These are phyloP conservation scores for Yamadazyma diddensiae DNA, from an alignment of 1,139 yeast species.

Conservation along the genomic window DNA sequence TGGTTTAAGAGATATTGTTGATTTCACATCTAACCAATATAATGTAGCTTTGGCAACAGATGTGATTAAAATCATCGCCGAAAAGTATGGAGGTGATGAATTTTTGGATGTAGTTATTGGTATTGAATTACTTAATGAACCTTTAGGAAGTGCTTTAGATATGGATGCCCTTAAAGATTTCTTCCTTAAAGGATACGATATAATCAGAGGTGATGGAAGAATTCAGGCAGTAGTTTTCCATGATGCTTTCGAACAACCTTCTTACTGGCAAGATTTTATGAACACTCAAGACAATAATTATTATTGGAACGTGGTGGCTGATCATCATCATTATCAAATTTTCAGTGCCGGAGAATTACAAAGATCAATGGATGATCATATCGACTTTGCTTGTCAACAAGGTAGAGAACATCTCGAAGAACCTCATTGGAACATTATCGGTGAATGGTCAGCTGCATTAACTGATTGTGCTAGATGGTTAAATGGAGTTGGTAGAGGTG, in stretches of 20 bases:
- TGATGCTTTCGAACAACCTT: conserved; percentile 66
- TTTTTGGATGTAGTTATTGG: conserved; percentile 77
- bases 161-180: conserved; percentile 57
- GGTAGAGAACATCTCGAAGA: conserved; percentile 54
- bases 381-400: conserved; percentile 59
- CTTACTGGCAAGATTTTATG: conserved; percentile 61
- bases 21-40: conserved; percentile 50
- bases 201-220: conserved; percentile 47
- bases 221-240: conserved; percentile 58
- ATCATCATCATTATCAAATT: conserved; percentile 92
- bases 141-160: conserved; percentile 68
- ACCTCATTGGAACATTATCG: conserved; percentile 72
- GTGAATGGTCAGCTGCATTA: conserved; percentile 94
- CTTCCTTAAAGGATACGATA: conserved; percentile 53
- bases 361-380: conserved; percentile 57
- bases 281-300: conserved; percentile 31
- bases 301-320: conserved; percentile 70
- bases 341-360: conserved; percentile 63
- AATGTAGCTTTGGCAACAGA: conserved; percentile 53
- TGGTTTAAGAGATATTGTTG: conserved; percentile 67
- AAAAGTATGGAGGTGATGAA: conserved; percentile 64
- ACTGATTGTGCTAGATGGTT: conserved; percentile 93
- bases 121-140: conserved; percentile 86
- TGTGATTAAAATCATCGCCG: conserved; percentile 43
- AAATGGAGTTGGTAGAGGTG: conserved; percentile 87